These are phyloP conservation scores for Sphagnum fallax DNA, from an alignment of 228 moss, liverwort and hornwort genomes.

Conservation along the genomic window DNA sequence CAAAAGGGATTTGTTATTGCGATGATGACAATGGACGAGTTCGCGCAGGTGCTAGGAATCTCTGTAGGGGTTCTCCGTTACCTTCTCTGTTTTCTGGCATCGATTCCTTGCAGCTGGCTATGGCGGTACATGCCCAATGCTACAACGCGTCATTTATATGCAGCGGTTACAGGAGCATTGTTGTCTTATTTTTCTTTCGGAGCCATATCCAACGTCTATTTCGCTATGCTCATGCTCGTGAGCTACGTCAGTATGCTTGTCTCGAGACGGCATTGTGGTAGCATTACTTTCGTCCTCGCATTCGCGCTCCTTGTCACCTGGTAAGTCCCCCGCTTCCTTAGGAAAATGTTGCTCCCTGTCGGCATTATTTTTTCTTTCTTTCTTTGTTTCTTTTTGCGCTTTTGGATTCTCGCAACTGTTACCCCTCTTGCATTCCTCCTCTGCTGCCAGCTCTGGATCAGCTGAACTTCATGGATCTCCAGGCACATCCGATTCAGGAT, in stretches of 20 bases:
- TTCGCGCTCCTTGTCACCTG: slow-evolving; percentile 47
- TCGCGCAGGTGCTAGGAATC: slow-evolving; percentile 20
- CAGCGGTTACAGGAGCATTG: slow-evolving; percentile 39
- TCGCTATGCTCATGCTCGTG: slow-evolving; percentile 40
- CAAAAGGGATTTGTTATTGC: too few relatives aligned
- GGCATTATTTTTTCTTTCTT: too few relatives aligned
- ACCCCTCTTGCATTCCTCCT: too few relatives aligned
- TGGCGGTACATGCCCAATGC: slow-evolving; percentile 35
- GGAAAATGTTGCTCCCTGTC: too few relatives aligned
- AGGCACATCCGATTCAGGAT: too few relatives aligned
- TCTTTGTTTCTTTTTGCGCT: too few relatives aligned
- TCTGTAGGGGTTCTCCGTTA: slow-evolving; percentile 30
- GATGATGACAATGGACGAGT: slow-evolving; percentile 9
- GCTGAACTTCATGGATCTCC: too few relatives aligned
- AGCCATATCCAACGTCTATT: slow-evolving; percentile 17
- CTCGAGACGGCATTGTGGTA: slow-evolving; percentile 26
- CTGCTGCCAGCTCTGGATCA: too few relatives aligned
- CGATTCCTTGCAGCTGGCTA: slow-evolving; percentile 44
- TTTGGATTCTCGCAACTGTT: too few relatives aligned
- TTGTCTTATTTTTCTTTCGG: slow-evolving; percentile 46
- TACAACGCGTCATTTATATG: slow-evolving; percentile 36
- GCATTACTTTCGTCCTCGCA: slow-evolving; percentile 35
- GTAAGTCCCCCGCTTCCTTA: slow-evolving; percentile 3
- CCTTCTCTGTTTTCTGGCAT: slow-evolving; percentile 32
- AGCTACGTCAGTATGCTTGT: slow-evolving; percentile 41